Evolutionary conservation across 208 protist species (phyloP).

Genomic region (Trypanosoma platydactyli): DNA sequence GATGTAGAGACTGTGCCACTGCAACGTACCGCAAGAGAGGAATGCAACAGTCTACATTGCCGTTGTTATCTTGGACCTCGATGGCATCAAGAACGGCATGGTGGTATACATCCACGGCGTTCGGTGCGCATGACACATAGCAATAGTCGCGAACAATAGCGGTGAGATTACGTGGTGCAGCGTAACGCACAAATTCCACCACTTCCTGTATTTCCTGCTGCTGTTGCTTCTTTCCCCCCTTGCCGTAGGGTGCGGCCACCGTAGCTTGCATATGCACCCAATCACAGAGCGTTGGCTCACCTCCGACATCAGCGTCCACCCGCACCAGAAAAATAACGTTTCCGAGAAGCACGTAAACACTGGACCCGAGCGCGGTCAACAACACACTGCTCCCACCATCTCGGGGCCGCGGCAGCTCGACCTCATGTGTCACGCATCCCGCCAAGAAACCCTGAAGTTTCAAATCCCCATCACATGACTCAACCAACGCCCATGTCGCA

Average conservation of each 20-base stretch:
- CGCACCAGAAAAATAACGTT: slow-evolving; percentile 3
- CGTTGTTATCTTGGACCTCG: background rate
- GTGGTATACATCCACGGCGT: slow-evolving; percentile 6
- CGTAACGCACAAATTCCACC: slow-evolving; percentile 2
- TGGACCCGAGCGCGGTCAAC: slow-evolving; percentile 5
- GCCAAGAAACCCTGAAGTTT: slow-evolving; percentile 3
- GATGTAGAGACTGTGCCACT: slow-evolving; percentile 68
- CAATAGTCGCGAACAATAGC: slow-evolving; percentile 37
- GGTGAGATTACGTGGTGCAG: background rate
- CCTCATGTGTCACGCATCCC: slow-evolving; percentile 5
- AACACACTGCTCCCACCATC: background rate
- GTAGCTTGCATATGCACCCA: slow-evolving; percentile 17
- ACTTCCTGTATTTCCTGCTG: slow-evolving; percentile 13
- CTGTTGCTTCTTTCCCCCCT: background rate
- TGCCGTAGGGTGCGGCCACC: background rate
- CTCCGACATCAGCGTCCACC: background rate
- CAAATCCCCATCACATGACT: background rate
- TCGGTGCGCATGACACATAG: slow-evolving; percentile 17
- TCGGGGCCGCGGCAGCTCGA: background rate
- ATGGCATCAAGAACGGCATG: slow-evolving; percentile 37
- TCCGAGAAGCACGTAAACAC: slow-evolving; percentile 15
- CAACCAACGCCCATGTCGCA: slow-evolving; percentile 4
- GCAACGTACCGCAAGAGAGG: slow-evolving; percentile 46
- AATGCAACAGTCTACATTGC: background rate
- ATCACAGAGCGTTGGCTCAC: slow-evolving; percentile 9